Evolutionary conservation across 176 grass and related monocot genomes (phyloP).

Genomic region (Oryza coarctata): DNA sequence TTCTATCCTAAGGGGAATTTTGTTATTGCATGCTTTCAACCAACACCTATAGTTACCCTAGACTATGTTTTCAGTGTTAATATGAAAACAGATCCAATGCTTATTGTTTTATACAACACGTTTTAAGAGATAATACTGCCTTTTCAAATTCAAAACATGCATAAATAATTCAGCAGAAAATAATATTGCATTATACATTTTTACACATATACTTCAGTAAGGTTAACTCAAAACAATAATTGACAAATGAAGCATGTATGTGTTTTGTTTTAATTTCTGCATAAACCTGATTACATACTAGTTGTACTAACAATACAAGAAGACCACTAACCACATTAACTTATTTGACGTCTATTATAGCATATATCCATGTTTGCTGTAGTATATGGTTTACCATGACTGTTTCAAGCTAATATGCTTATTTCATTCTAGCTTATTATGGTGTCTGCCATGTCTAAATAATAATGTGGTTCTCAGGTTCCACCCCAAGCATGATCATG

Average conservation of each 20-base stretch:
- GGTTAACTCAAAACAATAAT: neutral
- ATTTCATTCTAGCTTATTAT: neutral
- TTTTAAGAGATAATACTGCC: neutral
- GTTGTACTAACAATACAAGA: neutral
- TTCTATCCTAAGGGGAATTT: neutral
- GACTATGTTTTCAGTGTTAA: neutral
- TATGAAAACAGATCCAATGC: neutral
- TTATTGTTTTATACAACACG: neutral
- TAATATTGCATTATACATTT: too few relatives aligned
- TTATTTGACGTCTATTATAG: neutral
- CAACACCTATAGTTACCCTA: neutral
- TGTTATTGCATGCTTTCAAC: conserved; percentile 23
- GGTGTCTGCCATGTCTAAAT: neutral
- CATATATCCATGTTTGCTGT: neutral
- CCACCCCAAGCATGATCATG: neutral
- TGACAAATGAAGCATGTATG: neutral
- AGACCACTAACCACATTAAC: neutral
- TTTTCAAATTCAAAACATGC: neutral
- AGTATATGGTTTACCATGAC: neutral
- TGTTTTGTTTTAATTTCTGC: neutral
- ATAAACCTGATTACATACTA: neutral
- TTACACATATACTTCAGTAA: neutral
- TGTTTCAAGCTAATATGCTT: neutral
- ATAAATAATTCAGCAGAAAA: neutral
- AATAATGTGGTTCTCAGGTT: neutral